Base-by-base conservation (phyloP, 768 basidiomycete species). In the Mycena vitilis region DNA sequence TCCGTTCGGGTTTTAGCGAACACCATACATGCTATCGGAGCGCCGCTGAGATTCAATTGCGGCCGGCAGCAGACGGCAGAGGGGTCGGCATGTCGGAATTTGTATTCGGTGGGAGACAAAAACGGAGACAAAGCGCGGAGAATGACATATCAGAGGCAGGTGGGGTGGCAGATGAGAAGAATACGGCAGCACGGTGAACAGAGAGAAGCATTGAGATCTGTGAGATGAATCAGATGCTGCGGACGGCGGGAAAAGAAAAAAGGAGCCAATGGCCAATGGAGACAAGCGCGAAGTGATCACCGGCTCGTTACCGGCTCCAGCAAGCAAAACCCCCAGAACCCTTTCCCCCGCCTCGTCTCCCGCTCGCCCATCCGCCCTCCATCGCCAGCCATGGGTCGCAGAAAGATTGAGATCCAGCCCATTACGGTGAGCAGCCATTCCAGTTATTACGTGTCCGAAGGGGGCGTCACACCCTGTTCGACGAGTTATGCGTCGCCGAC, bases 321-420 rank as follows among this genome's bases (percentile, higher is more conserved):
- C 60, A 61, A 69, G 62, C 65, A 67, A 67, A 66, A 67, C 66
- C 62, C 40, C 13, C 34, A 48, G 36, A 30, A 18, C 23, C 45
- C 57, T 47, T 47, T 51, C 56, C 60, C 63, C 44, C 66, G 45
- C 37, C 70, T 20, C 36, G 53, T 45, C 62, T 54, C 42, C 18
- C 45, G 12, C 36, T 2, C 30, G 25, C 1, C 37, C 40, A 20
- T 10, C 60, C 20, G 30, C 53, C 44, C 11, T 16, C 47, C 40
- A 22, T 23, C 22, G 12, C 36, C 66, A 60, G 38, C 49, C 47
- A 91, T 91, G 91, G 91, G 91, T 71, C 82, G 91, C 78, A 82
- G 91, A 82, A 93, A 93, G 84, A 93, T 93, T 75, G 91, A 92
- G 81, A 93, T 93, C 52, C 90, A 91, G 78, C 91, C 92, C 72